A percentile compares a stretch with the other conserved stretches of the same genome.
Evolutionary conservation across 768 basidiomycete species (phyloP).

Genomic region (Termitomyces sp.): DNA sequence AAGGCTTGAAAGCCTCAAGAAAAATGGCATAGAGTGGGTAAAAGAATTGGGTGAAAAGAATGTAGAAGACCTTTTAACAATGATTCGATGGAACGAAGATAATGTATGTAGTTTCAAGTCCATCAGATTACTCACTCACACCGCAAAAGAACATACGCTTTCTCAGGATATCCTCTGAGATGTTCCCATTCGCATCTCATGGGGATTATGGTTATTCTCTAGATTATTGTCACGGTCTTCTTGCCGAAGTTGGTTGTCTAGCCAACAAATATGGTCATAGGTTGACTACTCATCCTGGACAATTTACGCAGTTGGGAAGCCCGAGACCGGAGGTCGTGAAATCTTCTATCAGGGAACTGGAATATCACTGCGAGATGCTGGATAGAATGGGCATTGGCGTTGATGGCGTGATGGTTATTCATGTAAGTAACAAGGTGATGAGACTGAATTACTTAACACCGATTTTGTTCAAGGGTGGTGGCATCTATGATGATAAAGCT

Average conservation of each 20-base stretch:
- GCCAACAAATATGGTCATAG: slow-evolving; percentile 71
- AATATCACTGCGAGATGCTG: slow-evolving; percentile 86
- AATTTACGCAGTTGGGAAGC: slow-evolving; percentile 79
- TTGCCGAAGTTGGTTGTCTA: slow-evolving; percentile 55
- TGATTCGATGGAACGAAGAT: slow-evolving; percentile 90
- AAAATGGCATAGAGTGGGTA: slow-evolving; percentile 78
- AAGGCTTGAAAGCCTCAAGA: slow-evolving; percentile 72
- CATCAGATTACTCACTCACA: background rate
- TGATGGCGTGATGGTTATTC: slow-evolving; percentile 89
- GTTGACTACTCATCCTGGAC: slow-evolving; percentile 85
- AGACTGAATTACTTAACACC: background rate
- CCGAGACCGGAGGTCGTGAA: slow-evolving; percentile 71
- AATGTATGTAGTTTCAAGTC: slow-evolving; percentile 41
- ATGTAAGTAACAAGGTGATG: slow-evolving; percentile 36
- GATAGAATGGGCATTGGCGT: slow-evolving; percentile 75
- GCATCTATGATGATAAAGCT: slow-evolving; percentile 77
- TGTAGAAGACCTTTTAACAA: slow-evolving; percentile 58
- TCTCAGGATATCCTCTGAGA: slow-evolving; percentile 83
- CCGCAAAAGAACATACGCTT: slow-evolving; percentile 64
- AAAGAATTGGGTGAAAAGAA: slow-evolving; percentile 80
- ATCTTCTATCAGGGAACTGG: slow-evolving; percentile 73
- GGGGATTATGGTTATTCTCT: slow-evolving; percentile 75
- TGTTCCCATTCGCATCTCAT: slow-evolving; percentile 93
- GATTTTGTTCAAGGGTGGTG: slow-evolving; percentile 51
- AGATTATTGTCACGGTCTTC: slow-evolving; percentile 57